Conservation (phyloP, 1,284 basidiomycete genomes). For the Omphalotus olearius region DNA sequence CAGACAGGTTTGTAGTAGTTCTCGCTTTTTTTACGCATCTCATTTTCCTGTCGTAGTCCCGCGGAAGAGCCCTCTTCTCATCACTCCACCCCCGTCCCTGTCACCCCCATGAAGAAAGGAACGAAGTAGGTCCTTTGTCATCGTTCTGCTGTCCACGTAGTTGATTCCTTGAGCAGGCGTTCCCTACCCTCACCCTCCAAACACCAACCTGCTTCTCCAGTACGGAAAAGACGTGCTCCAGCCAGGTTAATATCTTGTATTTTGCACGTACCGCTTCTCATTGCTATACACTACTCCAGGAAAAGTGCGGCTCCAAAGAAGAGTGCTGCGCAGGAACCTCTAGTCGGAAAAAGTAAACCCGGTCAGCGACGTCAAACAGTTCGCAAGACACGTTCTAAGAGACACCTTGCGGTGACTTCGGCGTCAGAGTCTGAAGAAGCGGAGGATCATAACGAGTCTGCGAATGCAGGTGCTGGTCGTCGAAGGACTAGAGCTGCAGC, state of each 20-base stretch:
- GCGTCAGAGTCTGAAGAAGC: no score
- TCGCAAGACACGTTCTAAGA: no score
- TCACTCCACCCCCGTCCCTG: background rate
- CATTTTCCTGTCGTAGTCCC: background rate
- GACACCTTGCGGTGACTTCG: no score
- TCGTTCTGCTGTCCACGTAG: background rate
- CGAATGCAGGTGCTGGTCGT: no score
- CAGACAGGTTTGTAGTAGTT: background rate
- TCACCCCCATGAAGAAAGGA: conserved; percentile 10
- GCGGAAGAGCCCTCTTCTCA: background rate
- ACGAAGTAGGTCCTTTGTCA: conserved; percentile 5
- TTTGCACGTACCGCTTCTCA: background rate
- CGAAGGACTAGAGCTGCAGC: no score
- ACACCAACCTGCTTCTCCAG: conserved; percentile 6
- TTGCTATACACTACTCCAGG: no score
- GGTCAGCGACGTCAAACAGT: no score
- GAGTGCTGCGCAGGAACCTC: no score
- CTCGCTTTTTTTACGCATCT: background rate
- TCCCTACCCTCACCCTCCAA: conserved; percentile 1
- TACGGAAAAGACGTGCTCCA: conserved; percentile 4
- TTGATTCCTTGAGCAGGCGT: background rate
- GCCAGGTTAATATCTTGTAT: background rate
- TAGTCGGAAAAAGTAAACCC: no score
- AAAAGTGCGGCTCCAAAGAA: no score
- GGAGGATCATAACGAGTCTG: no score